Evolutionary conservation across 108 stramenopile genomes (phyloP), one percentile per base, ranked within the genome.

Genomic region (Cylindrotheca fusiformis): DNA sequence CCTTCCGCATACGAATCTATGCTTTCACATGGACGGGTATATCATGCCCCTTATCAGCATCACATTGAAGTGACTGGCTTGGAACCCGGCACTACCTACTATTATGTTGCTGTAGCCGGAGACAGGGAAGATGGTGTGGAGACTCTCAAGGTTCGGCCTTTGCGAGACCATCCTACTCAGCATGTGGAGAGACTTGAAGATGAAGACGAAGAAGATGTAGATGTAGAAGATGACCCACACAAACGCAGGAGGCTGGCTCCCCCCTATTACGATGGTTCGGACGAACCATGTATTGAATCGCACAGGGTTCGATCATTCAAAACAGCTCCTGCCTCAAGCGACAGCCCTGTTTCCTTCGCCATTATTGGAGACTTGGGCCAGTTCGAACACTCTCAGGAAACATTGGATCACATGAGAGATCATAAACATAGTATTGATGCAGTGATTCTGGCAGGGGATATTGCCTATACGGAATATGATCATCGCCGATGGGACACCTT

Each of bases 381-480:
- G 52, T 74, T 78, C 52, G 57, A 60, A 6, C 72, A 78, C 52
- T 78, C 81, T 2, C 45, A 68, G 28, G 68, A 78, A 41, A 74
- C 68, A 0, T 18, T 82, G 65, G 62, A 56, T 4, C 69, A 74
- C 59, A 53, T 82, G 62, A 41, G 20, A 33, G 58, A 73, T 44
- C 61, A 82, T 27, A 33, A 56, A 18, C 32, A 77, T 20, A 66
- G 67, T 0, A 74, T 81, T 44, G 67, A 74, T 41, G 79, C 81
- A 41, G 76, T 82, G 46, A 33, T 87, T 36, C 61, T 85, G 60
- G 87, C 81, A 1, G 94, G 94, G 4, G 94, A 95, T 57, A 68
- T 95, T 51, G 77, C 86, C 52, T 95, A 95, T 58, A 75, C 90
- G 17, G 79, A 80, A 46, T 69, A 63, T n/a, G 87, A 87, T 62